Conservation (phyloP, 345 rosid genomes). For the Fremontodendron californicum region DNA sequence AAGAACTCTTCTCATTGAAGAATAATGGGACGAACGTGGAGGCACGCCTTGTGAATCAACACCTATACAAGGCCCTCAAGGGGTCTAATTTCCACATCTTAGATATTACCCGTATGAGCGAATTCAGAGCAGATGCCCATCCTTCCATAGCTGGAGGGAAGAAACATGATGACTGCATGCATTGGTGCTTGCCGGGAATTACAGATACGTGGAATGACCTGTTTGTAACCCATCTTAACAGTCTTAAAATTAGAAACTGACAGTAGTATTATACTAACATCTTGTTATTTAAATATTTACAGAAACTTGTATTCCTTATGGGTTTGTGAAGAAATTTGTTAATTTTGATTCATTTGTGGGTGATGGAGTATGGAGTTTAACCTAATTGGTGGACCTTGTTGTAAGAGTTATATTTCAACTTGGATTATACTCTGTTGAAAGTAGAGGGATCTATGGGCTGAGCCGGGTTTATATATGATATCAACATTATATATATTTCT, state of each 20-base stretch:
- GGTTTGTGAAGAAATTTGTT: neutral
- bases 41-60: conserved; percentile 60
- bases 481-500: no score
- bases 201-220: conserved; percentile 84
- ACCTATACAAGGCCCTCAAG: conserved; percentile 43
- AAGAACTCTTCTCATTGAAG: conserved; percentile 58
- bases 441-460: no score
- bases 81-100: conserved; percentile 59
- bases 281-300: neutral
- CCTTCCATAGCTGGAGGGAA: conserved; percentile 78
- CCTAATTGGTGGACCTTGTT: neutral
- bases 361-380: neutral
- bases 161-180: conserved; percentile 82
- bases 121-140: conserved; percentile 92
- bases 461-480: no score
- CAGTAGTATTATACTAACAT: neutral
- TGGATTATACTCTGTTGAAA: no score
- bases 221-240: conserved; percentile 35
- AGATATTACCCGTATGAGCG: conserved; percentile 76
- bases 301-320: neutral
- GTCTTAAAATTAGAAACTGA: conserved; percentile 24
- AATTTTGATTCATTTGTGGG: neutral
- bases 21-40: conserved; percentile 76
- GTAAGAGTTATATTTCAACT: neutral
- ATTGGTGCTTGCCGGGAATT: conserved; percentile 95